Evolutionary conservation across 208 protist genomes (phyloP).

Genomic region (Leishmania tarentolae): DNA sequence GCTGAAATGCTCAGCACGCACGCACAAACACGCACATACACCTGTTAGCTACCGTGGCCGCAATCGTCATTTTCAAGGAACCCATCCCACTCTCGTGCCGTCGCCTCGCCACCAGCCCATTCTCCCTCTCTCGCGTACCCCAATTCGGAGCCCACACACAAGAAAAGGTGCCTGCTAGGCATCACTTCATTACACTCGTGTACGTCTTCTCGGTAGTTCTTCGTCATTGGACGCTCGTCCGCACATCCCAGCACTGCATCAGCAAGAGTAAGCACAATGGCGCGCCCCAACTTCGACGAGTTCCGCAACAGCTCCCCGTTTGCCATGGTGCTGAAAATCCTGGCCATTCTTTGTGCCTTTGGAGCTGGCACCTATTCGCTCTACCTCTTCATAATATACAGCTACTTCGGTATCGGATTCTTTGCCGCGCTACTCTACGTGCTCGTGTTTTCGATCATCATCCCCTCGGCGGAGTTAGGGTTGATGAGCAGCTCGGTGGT

Average conservation of each 20-base stretch:
- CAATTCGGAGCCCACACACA: background rate
- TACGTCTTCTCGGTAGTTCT: background rate
- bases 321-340: constrained; percentile 38
- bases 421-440: constrained; percentile 58
- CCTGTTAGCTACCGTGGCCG: background rate
- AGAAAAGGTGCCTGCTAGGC: background rate
- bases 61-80: background rate
- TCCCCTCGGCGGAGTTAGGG: constrained; percentile 60
- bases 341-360: constrained; percentile 57
- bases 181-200: background rate
- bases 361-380: constrained; percentile 57
- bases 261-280: constrained; percentile 6
- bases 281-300: constrained; percentile 23
- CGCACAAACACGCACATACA: too few relatives aligned
- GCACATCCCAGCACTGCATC: background rate
- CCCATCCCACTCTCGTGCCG: background rate
- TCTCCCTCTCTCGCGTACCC: background rate
- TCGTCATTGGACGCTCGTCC: background rate
- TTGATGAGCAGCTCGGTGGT: constrained; percentile 58
- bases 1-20: background rate
- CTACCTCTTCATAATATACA: constrained; percentile 49
- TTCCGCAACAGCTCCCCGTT: constrained; percentile 35
- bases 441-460: constrained; percentile 50
- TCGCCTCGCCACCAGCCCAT: background rate
- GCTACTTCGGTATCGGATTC: constrained; percentile 26